Evolutionary conservation across 495 filamentous ascomycete genomes (phyloP), one percentile per base, ranked within the genome.

Genomic region (Aspergillus baeticus): DNA sequence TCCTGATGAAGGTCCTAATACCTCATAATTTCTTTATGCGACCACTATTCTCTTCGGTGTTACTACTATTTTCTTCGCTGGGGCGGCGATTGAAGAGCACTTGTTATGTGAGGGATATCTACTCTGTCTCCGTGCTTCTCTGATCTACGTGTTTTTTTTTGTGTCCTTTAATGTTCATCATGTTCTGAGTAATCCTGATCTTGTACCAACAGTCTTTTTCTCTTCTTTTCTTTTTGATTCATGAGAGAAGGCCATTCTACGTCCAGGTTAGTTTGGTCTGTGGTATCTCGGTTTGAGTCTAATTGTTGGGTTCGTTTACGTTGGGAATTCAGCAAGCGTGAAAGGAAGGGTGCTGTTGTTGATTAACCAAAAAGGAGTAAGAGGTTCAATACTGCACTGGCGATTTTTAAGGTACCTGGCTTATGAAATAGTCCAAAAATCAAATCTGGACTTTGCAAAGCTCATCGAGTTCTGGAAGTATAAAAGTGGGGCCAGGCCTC

Each of bases 231-330:
- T 60, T 59, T 54, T 63, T 55, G 46, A 62, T 49, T 48, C 51
- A 58, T 47, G 34, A 53, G 57, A 63, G 55, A 49, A 59, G 51
- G 31, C 47, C 45, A 46, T 48, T 60, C 57, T 54, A 54, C 14
- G 62, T 58, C 52, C 60, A 55, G 62, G 60, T 48, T 42, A 55
- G 62, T 62, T 51, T 57, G 55, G 54, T 50, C n/a, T 52, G 55
- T 57, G 63, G 53, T 61, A 49, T 60, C 57, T 62, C 58, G 10
- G 47, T 54, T 62, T 58, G 61, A 60, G 65, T 68, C 62, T 53
- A 49, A 55, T 58, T 68, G 65, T 65, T 68, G 61, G 60, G 51
- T 55, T 55, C 26, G 56, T 61, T 55, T 61, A 49, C 52, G 20
- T 51, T 63, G 54, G 63, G 58, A 52, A 58, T 46, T 55, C 53